Evolutionary conservation across 768 basidiomycete genomes (phyloP).

Genomic region (Gyrodon lividus): DNA sequence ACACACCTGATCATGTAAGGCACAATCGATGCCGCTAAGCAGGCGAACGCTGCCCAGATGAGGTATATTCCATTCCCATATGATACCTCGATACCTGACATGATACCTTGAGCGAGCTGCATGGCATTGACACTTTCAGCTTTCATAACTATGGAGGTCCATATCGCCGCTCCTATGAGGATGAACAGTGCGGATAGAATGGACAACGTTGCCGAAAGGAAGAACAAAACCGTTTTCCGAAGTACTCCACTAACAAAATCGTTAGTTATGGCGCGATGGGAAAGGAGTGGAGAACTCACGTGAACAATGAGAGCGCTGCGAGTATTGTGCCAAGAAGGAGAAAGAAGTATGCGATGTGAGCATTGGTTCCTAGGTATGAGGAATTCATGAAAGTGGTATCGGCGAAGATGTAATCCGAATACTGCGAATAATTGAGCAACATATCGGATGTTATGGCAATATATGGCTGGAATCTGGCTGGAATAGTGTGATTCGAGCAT

Average conservation of each 20-base stretch:
- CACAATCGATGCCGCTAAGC: constrained; percentile 59
- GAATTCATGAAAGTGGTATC: constrained; percentile 58
- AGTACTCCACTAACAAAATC: constrained; percentile 54
- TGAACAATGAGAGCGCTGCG: constrained; percentile 61
- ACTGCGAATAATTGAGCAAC: constrained; percentile 55
- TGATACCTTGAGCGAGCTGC: constrained; percentile 39
- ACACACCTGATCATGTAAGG: constrained; percentile 79
- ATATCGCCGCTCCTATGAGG: constrained; percentile 69
- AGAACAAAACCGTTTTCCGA: constrained; percentile 63
- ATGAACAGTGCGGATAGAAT: constrained; percentile 59
- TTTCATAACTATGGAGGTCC: constrained; percentile 75
- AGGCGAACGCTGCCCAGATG: constrained; percentile 73
- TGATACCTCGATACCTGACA: constrained; percentile 63
- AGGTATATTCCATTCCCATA: constrained; percentile 63
- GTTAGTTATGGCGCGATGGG: constrained; percentile 4
- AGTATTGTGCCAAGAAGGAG: constrained; percentile 70
- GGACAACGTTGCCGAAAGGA: constrained; percentile 64
- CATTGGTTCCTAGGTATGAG: constrained; percentile 57
- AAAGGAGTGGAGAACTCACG: constrained; percentile 44
- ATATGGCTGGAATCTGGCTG: constrained; percentile 63
- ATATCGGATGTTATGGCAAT: constrained; percentile 66
- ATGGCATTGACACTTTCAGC: constrained; percentile 56
- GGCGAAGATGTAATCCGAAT: constrained; percentile 53
- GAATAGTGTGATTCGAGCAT: constrained; percentile 63
- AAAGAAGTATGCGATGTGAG: constrained; percentile 74